Percentiles rank a stretch among this genome's conserved stretches.
Conservation (phyloP, 2,329 filamentous ascomycete genomes). For the Dactylellina drechsleri region DNA sequence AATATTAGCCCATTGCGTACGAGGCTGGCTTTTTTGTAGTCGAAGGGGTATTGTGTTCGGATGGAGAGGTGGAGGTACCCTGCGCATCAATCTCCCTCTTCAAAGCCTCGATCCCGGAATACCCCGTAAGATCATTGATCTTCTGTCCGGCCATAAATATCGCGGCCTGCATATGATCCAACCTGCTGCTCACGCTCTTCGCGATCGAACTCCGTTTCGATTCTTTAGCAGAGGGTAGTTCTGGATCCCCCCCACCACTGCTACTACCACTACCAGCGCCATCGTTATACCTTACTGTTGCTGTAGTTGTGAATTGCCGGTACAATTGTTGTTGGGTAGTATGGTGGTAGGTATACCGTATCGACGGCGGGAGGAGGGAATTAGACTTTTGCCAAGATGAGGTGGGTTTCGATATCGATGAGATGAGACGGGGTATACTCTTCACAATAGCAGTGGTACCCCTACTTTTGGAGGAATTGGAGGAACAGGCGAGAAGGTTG, state of each 20-base stretch:
- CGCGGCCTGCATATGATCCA: conserved; percentile 89
- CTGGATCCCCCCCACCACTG: not conserved
- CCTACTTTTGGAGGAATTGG: not conserved
- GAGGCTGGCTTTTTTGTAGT: too few relatives aligned
- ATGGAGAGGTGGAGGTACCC: too few relatives aligned
- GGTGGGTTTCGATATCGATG: not conserved
- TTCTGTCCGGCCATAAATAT: conserved; percentile 85
- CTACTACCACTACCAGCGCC: not conserved
- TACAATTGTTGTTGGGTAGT: not conserved
- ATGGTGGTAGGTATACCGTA: too few relatives aligned
- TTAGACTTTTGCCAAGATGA: not conserved
- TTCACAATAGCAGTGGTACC: not conserved
- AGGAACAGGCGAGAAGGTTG: conserved; percentile 14
- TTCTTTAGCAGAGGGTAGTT: conserved; percentile 67
- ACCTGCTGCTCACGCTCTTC: conserved; percentile 74
- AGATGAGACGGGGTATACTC: too few relatives aligned
- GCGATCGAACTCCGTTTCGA: conserved; percentile 68
- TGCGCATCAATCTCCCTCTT: conserved; percentile 79
- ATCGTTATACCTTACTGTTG: conserved; percentile 9
- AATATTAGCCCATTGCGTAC: conserved; percentile 12
- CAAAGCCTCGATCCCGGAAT: conserved; percentile 86
- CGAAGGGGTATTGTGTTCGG: conserved; percentile 32
- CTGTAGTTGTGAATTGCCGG: conserved; percentile 35
- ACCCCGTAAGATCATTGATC: conserved; percentile 93
- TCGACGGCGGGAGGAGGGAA: too few relatives aligned